Evolutionary conservation across 768 basidiomycete species (phyloP).

Genomic region (Leucocoprinus leucothites): DNA sequence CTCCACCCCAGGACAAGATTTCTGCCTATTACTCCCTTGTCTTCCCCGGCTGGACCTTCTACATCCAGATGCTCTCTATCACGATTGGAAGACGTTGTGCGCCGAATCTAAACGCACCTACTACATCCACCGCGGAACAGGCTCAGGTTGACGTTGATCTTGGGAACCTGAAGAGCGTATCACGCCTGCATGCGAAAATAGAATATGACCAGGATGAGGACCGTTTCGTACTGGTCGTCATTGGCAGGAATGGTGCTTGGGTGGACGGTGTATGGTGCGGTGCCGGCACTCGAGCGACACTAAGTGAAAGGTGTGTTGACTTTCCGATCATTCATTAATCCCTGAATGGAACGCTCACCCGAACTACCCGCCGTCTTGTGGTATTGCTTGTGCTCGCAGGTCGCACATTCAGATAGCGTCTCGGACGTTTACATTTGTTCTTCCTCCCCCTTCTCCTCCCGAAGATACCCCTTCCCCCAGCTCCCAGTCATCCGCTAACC

Average conservation of each 20-base stretch:
- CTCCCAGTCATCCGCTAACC: conserved; percentile 65
- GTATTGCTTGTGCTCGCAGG: conserved; percentile 37
- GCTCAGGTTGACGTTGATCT: conserved; percentile 83
- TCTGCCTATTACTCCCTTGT: conserved; percentile 92
- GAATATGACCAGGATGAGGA: conserved; percentile 90
- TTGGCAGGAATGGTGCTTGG: conserved; percentile 98
- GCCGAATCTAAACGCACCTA: conserved; percentile 43
- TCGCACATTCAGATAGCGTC: conserved; percentile 97
- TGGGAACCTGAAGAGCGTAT: conserved; percentile 95
- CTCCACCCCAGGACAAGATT: conserved; percentile 67
- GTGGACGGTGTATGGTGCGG: conserved; percentile 96
- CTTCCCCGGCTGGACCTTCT: conserved; percentile 94
- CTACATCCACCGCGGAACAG: conserved; percentile 56
- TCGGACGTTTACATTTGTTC: conserved; percentile 93
- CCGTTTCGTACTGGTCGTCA: conserved; percentile 84
- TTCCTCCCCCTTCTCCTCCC: conserved; percentile 81
- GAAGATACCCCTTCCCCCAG: conserved; percentile 82
- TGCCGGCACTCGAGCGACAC: conserved; percentile 80
- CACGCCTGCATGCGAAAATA: conserved; percentile 94
- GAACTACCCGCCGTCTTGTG: neutral
- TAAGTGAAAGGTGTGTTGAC: conserved; percentile 69
- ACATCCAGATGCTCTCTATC: conserved; percentile 91
- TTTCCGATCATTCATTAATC: conserved; percentile 9
- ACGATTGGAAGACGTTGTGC: conserved; percentile 90
- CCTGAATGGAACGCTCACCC: neutral